Percentiles rank a stretch among this genome's conserved stretches.
These are phyloP conservation scores for Podaxis rugospora DNA, from an alignment of 768 basidiomycete genomes.

Conservation along the genomic window DNA sequence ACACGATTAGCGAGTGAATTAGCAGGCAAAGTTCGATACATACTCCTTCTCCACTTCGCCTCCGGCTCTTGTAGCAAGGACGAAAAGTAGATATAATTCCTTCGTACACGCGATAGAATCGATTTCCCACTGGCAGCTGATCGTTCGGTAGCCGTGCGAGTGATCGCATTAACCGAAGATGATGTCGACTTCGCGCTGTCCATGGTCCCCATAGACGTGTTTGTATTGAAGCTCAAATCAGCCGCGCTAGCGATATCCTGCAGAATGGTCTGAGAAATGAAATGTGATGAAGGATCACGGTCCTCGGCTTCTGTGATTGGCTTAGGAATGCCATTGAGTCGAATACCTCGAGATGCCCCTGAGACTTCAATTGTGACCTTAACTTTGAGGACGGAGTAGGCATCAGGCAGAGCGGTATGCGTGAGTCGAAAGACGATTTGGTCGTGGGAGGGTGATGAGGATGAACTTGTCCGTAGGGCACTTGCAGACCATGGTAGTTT, in stretches of 20 bases:
- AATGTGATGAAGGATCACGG: constrained; percentile 57
- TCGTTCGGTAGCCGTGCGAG: constrained; percentile 38
- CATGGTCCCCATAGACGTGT: constrained; percentile 53
- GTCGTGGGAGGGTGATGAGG: constrained; percentile 33
- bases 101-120: constrained; percentile 78
- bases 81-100: constrained; percentile 98
- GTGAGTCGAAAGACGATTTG: constrained; percentile 61
- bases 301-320: constrained; percentile 61
- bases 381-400: constrained; percentile 79
- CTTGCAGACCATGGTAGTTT: constrained; percentile 68
- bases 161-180: constrained; percentile 27
- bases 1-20: constrained; percentile 6
- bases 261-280: constrained; percentile 57
- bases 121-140: constrained; percentile 70
- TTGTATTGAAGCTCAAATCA: constrained; percentile 63
- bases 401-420: constrained; percentile 67
- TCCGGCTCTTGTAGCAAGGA: constrained; percentile 96
- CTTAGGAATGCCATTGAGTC: constrained; percentile 84
- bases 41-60: constrained; percentile 93
- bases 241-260: constrained; percentile 71
- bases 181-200: constrained; percentile 40
- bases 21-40: constrained; percentile 24
- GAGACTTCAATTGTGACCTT: constrained; percentile 78
- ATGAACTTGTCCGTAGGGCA: constrained; percentile 46
- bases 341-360: constrained; percentile 66